Conservation (phyloP, 352 stramenopile genomes). For the Phytophthora quininea region DNA sequence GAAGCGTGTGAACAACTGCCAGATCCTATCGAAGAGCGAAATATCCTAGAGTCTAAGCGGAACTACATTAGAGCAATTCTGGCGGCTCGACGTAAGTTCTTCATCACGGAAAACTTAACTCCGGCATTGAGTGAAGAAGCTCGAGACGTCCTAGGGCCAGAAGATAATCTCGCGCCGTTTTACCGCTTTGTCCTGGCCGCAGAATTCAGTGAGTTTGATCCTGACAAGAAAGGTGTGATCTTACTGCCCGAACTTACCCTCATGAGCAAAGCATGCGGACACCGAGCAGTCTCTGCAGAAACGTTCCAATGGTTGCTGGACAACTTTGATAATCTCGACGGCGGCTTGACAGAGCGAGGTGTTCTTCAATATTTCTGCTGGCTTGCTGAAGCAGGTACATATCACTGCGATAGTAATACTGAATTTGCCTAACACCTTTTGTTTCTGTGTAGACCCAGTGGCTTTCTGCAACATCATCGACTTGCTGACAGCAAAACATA, state of each 20-base stretch:
- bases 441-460: conserved; percentile 44
- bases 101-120: conserved; percentile 41
- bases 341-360: conserved; percentile 55
- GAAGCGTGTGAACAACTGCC: conserved; percentile 21
- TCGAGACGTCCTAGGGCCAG: conserved; percentile 19
- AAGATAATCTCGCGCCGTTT: conserved; percentile 57
- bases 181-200: conserved; percentile 70
- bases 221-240: conserved; percentile 35
- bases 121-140: conserved; percentile 3
- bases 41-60: conserved; percentile 16
- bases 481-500: conserved; percentile 62
- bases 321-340: conserved; percentile 56
- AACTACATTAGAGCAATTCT: conserved; percentile 56
- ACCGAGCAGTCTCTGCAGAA: conserved; percentile 24
- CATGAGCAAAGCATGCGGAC: conserved; percentile 54
- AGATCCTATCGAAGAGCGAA: conserved; percentile 1
- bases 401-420: background rate
- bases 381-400: conserved; percentile 64
- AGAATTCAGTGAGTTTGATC: conserved; percentile 57
- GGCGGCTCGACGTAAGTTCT: conserved; percentile 60
- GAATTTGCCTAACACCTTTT: background rate
- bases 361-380: conserved; percentile 75
- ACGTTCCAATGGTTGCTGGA: conserved; percentile 55
- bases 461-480: conserved; percentile 66
- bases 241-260: conserved; percentile 35